Base-by-base conservation (phyloP, 768 basidiomycete species). In the Rhodosporidiobolus odoratus region DNA sequence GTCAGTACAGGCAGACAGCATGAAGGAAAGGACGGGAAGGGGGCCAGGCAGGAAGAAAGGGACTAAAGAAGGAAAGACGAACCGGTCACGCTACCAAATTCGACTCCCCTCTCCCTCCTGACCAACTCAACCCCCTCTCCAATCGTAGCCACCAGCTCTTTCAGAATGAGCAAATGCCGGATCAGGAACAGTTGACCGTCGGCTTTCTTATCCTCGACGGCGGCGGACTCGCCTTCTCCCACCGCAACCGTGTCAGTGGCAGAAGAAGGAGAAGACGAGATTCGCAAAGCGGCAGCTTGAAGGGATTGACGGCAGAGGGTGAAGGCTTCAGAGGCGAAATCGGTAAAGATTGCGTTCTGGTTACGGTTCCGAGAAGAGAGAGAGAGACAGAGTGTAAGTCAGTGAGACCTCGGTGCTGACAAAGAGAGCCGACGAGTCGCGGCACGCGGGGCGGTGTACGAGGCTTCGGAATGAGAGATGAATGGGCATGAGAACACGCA, bases 321-420 rank as follows among this genome's bases (percentile, higher is more conserved):
- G 40, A 96, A 84, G 0, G 94, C 91, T 80, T 97, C 94, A 80
- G 93, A 91, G 0, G 95, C 93, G 48, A 98, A 90, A 78, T 99
- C 96, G 75, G 93, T 90, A 68, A 96, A 99, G 67, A 97, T 94
- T 2, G 87, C 88, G n/a, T 90, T 88, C 93, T 98, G 68, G n/a
- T n/a, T n/a, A n/a, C n/a, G n/a, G n/a, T n/a, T n/a, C n/a, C n/a
- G n/a, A n/a, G n/a, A n/a, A n/a, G n/a, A n/a, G n/a, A n/a, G n/a
- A n/a, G n/a, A n/a, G n/a, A n/a, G n/a, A n/a, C n/a, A n/a, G n/a
- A 5, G 56, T 32, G 37, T 2, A 35, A 52, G 48, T 13, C n/a
- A 62, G 61, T 25, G 9, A 34, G 54, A 38, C 21, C 37, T 34
- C 2, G 41, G 16, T 10, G 48, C 12, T 19, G 12, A 23, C 12